Conservation (phyloP, 163 green algal genomes). For the Smithsoniella earleae region DNA sequence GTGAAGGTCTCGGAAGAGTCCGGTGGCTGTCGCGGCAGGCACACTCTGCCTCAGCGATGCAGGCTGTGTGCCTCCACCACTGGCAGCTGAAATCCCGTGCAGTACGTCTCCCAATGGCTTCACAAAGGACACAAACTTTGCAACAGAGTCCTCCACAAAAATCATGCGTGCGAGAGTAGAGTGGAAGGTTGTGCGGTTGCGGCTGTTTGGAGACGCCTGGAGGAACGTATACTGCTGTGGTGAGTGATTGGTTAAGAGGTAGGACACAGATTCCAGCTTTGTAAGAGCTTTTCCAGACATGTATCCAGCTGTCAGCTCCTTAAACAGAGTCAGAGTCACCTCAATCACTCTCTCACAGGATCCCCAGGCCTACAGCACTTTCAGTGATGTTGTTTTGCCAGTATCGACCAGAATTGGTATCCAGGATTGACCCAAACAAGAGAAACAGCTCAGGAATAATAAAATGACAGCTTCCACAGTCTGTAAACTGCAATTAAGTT, state of each 20-base stretch:
- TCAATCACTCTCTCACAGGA: conserved; percentile 74
- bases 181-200: conserved; percentile 87
- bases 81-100: conserved; percentile 31
- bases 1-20: conserved; percentile 87
- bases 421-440: too few species aligned
- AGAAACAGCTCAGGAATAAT: too few species aligned
- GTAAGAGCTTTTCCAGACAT: conserved; percentile 94
- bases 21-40: conserved; percentile 59
- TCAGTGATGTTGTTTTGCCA: too few species aligned
- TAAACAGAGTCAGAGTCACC: conserved; percentile 80
- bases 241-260: conserved; percentile 79
- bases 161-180: conserved; percentile 81
- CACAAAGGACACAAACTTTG: conserved; percentile 89
- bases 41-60: conserved; percentile 42
- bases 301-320: conserved; percentile 83
- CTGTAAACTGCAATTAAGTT: too few species aligned
- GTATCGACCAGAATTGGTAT: too few species aligned
- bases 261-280: conserved; percentile 82
- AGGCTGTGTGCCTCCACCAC: conserved; percentile 29
- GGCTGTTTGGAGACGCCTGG: conserved; percentile 59
- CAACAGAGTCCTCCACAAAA: conserved; percentile 88
- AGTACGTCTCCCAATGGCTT: conserved; percentile 59
- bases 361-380: conserved; percentile 78
- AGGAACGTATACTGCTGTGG: conserved; percentile 83
- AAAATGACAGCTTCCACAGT: too few species aligned